A percentile compares a stretch with the other conserved stretches of the same genome.
Evolutionary conservation across 345 rosid species (phyloP).

Genomic region (Eucalyptus brandiana): DNA sequence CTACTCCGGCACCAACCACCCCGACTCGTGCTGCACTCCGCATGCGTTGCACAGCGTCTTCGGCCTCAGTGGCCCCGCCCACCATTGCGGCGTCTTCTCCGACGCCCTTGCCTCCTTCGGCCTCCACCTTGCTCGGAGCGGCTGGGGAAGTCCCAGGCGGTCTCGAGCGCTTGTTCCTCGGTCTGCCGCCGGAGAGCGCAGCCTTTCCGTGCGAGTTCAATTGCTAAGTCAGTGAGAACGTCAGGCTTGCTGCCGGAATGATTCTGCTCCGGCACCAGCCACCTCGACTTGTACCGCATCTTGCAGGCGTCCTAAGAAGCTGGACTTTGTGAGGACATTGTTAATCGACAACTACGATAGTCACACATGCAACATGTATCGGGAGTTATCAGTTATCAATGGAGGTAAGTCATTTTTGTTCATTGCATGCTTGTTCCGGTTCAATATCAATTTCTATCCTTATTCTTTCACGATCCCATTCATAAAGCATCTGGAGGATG

Average conservation of each 20-base stretch:
- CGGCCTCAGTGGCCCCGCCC: not conserved
- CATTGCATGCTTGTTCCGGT: not conserved
- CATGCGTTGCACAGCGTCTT: not conserved
- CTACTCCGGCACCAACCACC: not conserved
- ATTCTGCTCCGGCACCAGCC: too few relatives aligned
- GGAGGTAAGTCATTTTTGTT: slow-evolving; percentile 34
- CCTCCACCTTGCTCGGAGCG: not conserved
- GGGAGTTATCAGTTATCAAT: slow-evolving; percentile 63
- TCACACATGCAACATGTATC: slow-evolving; percentile 79
- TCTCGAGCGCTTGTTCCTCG: not conserved
- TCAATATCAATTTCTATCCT: not conserved
- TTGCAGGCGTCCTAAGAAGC: slow-evolving; percentile 9
- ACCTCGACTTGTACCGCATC: too few relatives aligned
- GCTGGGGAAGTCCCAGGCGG: not conserved
- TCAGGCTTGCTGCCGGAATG: too few relatives aligned
- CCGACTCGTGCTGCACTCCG: not conserved
- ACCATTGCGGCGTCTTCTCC: not conserved
- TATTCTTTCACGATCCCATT: not conserved
- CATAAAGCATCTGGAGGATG: not conserved
- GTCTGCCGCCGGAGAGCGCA: not conserved
- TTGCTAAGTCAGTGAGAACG: too few relatives aligned
- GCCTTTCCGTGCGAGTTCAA: not conserved
- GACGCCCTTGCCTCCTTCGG: not conserved
- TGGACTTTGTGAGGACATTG: slow-evolving; percentile 72
- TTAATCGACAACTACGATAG: slow-evolving; percentile 91